A percentile compares a stretch with the other conserved stretches of the same genome.
Conservation (phyloP, 148 eudicot genomes). For the Rhododendron vialii region DNA sequence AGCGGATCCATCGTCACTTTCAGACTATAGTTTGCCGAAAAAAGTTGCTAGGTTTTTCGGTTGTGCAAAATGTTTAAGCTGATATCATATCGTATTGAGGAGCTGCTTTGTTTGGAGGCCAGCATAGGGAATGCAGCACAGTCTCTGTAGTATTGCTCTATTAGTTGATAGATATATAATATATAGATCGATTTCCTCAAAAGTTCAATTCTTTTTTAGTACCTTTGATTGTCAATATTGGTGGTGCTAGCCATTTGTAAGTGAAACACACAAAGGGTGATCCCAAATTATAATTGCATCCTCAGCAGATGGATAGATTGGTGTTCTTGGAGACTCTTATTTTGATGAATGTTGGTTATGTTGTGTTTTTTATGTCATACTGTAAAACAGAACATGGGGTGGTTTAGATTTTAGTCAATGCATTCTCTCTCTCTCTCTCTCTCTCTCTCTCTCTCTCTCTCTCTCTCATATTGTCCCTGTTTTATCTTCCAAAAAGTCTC, state of each 20-base stretch:
- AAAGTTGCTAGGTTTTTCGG: constrained; percentile 40
- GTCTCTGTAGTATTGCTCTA: background rate
- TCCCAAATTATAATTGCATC: background rate
- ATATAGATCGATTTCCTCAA: background rate
- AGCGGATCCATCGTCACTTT: constrained; percentile 44
- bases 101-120: background rate
- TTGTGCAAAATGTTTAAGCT: constrained; percentile 70
- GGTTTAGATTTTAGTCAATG: too few relatives aligned
- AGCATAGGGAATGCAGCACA: background rate
- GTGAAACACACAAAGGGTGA: constrained; percentile 8
- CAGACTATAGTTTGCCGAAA: constrained; percentile 55
- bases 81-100: constrained; percentile 5
- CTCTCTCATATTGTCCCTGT: too few relatives aligned
- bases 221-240: background rate
- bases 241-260: background rate
- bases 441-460: background rate
- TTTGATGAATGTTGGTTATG: background rate
- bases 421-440: too few relatives aligned
- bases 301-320: background rate
- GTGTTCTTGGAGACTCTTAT: background rate
- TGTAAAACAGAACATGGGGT: too few relatives aligned
- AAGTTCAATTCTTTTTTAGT: background rate
- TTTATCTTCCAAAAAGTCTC: too few relatives aligned
- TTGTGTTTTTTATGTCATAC: background rate
- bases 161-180: background rate